A percentile compares a stretch with the other conserved stretches of the same genome.
These are phyloP conservation scores for Boletus reticuloceps DNA, from an alignment of 768 basidiomycete species.

Conservation along the genomic window DNA sequence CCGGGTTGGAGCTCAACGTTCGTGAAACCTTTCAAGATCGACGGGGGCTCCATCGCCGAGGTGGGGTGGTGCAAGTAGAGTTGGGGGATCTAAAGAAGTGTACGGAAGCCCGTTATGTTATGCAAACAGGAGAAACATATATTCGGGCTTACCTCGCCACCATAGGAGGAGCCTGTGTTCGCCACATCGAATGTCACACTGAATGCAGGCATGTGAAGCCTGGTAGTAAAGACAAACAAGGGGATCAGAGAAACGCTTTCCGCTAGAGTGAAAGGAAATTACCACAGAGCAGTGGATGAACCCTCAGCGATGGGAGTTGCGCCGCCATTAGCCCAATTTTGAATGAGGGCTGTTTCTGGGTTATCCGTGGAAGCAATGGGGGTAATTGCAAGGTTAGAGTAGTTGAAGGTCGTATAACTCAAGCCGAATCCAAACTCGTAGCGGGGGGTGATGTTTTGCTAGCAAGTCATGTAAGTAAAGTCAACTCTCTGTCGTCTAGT, in stretches of 20 bases:
- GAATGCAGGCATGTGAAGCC: conserved; percentile 67
- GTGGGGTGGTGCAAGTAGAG: conserved; percentile 69
- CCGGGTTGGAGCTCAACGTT: conserved; percentile 51
- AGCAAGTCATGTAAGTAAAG: background rate
- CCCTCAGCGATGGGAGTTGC: conserved; percentile 55
- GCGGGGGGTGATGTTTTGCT: conserved; percentile 72
- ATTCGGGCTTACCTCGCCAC: conserved; percentile 55
- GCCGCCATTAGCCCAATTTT: conserved; percentile 58
- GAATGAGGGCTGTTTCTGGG: conserved; percentile 31
- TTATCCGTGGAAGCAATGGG: conserved; percentile 38
- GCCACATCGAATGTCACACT: conserved; percentile 60
- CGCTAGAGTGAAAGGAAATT: background rate
- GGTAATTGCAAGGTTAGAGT: conserved; percentile 53
- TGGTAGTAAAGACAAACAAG: conserved; percentile 8
- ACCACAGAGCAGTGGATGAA: conserved; percentile 62
- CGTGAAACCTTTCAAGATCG: conserved; percentile 68
- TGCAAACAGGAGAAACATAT: background rate
- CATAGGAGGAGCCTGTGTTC: conserved; percentile 61
- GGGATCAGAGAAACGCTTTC: background rate
- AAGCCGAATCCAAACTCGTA: conserved; percentile 91
- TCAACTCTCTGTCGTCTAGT: background rate
- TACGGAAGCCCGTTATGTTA: background rate
- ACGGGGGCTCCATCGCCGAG: conserved; percentile 67
- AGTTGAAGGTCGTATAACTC: conserved; percentile 81
- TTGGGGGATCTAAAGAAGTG: conserved; percentile 56